Evolutionary conservation across 1,284 basidiomycete species (phyloP).

Genomic region (Puccinia hordei): DNA sequence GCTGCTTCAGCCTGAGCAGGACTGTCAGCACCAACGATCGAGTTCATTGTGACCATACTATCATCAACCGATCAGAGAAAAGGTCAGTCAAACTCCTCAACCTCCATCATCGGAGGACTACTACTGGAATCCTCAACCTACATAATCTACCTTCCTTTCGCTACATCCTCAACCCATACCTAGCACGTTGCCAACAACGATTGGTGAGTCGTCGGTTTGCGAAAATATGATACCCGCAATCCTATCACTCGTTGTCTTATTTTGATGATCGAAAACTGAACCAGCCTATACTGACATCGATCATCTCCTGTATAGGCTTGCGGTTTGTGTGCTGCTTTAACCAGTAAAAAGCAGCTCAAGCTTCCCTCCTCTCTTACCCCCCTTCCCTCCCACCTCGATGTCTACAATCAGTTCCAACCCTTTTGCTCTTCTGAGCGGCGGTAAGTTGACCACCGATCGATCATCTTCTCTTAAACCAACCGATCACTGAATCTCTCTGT

Average conservation of each 20-base stretch:
- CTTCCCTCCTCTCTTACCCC: conserved; percentile 18
- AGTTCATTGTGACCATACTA: neutral
- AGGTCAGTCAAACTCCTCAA: neutral
- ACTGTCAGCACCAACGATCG: conserved; percentile 13
- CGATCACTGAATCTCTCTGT: neutral
- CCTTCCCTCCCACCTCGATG: conserved; percentile 15
- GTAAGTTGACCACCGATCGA: conserved; percentile 14
- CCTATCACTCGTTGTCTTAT: too few relatives aligned
- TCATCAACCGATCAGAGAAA: neutral
- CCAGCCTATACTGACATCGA: neutral
- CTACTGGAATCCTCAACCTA: neutral
- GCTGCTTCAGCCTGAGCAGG: neutral
- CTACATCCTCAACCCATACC: too few relatives aligned
- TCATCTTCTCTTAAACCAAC: neutral
- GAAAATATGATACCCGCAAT: too few relatives aligned
- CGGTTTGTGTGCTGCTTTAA: conserved; percentile 51
- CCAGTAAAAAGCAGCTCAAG: conserved; percentile 50
- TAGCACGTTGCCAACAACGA: conserved; percentile 15
- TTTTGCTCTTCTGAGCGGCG: conserved; percentile 49
- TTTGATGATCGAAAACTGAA: too few relatives aligned
- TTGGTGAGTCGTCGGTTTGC: too few relatives aligned
- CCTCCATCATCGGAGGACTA: too few relatives aligned
- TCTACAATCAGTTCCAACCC: conserved; percentile 48
- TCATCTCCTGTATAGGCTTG: conserved; percentile 16
- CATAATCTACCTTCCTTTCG: neutral